Percentiles rank a stretch among this genome's conserved stretches.
These are phyloP conservation scores for Tetrastigma voinierianum DNA, from an alignment of 164 flowering plant species.

Conservation along the genomic window DNA sequence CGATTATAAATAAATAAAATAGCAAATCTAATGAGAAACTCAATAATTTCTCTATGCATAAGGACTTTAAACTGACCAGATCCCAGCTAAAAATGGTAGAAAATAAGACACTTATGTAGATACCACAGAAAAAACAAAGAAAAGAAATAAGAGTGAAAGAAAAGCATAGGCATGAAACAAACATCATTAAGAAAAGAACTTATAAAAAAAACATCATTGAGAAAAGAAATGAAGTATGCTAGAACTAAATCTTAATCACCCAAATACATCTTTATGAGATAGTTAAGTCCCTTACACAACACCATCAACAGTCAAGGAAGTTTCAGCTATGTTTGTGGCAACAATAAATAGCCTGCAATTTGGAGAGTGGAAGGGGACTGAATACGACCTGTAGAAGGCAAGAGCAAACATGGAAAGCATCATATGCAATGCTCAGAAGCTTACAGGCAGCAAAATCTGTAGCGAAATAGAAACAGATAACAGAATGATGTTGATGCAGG, in stretches of 20 bases:
- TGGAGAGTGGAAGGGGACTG: slow-evolving; percentile 82
- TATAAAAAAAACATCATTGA: too few species aligned
- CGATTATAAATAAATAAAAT: too few species aligned
- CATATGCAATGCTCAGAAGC: neutral
- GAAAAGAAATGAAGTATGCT: neutral
- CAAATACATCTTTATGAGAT: slow-evolving; percentile 2
- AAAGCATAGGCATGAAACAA: neutral
- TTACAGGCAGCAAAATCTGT: neutral
- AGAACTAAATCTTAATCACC: neutral
- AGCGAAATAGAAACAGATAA: slow-evolving; percentile 4
- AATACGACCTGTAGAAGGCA: slow-evolving; percentile 73
- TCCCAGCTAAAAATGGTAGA: too few species aligned
- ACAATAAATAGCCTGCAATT: slow-evolving; percentile 90
- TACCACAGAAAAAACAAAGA: neutral
- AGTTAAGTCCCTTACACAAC: slow-evolving; percentile 59
- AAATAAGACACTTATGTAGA: too few species aligned
- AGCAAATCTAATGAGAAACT: too few species aligned
- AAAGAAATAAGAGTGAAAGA: neutral
- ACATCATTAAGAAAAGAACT: too few species aligned
- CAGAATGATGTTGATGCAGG: neutral
- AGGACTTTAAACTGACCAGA: too few species aligned
- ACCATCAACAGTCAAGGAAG: slow-evolving; percentile 98
- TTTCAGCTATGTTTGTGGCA: slow-evolving; percentile 97
- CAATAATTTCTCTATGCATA: too few species aligned
- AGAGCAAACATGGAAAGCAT: slow-evolving; percentile 13